Evolutionary conservation across 148 eudicot species (phyloP).

Genomic region (Beta vulgaris): DNA sequence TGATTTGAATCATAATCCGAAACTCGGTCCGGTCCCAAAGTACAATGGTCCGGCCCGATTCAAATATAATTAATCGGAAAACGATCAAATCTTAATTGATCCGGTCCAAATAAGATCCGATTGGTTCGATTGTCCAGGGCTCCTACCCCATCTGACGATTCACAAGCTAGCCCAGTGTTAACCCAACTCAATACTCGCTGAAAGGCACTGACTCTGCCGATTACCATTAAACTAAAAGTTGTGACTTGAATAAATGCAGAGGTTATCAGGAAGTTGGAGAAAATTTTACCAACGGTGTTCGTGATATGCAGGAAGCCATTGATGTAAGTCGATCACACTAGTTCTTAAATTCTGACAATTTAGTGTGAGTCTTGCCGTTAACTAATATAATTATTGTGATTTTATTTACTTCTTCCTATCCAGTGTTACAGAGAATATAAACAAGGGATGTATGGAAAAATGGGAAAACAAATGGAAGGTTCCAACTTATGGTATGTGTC

Average conservation of each 20-base stretch:
- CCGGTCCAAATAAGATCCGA: no score
- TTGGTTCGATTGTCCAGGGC: no score
- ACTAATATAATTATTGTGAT: no score
- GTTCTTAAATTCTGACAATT: background rate
- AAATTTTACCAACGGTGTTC: conserved; percentile 79
- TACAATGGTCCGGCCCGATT: no score
- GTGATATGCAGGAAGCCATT: conserved; percentile 92
- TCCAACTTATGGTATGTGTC: conserved; percentile 66
- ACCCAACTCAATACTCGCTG: no score
- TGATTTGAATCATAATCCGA: no score
- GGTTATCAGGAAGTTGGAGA: conserved; percentile 88
- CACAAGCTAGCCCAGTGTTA: no score
- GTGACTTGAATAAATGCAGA: conserved; percentile 40
- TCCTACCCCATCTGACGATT: no score
- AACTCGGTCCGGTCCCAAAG: no score
- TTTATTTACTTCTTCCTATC: background rate
- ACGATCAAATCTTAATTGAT: no score
- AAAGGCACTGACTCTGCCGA: no score
- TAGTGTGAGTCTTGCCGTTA: background rate
- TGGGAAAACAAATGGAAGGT: conserved; percentile 72
- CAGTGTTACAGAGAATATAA: conserved; percentile 79
- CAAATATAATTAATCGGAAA: no score
- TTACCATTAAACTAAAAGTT: background rate
- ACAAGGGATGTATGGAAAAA: conserved; percentile 60
- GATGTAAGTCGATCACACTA: conserved; percentile 50